Evolutionary conservation across 345 rosid genomes (phyloP).

Genomic region (Laguncularia racemosa): DNA sequence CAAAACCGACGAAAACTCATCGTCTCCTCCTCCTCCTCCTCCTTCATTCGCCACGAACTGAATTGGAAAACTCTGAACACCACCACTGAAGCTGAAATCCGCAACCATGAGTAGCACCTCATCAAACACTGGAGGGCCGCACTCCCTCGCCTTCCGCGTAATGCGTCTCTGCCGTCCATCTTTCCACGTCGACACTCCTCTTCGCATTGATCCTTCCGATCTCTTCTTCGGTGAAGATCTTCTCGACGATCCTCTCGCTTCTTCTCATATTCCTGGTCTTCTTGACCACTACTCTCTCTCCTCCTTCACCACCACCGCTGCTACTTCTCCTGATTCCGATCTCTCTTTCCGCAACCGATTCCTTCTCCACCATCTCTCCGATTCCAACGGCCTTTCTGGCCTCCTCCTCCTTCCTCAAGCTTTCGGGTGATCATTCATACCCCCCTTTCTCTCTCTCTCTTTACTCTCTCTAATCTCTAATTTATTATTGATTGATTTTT

Average conservation of each 20-base stretch:
- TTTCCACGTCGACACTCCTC: conserved; percentile 75
- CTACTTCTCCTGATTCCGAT: conserved; percentile 25
- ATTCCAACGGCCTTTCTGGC: conserved; percentile 85
- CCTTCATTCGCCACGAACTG: no score
- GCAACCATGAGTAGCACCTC: no score
- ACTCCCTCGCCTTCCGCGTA: conserved; percentile 93
- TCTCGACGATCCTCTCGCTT: conserved; percentile 74
- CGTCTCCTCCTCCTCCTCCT: no score
- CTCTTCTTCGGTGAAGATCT: conserved; percentile 89
- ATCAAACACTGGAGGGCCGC: conserved; percentile 42
- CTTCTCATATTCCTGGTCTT: conserved; percentile 49
- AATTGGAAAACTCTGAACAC: no score
- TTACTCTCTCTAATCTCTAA: neutral
- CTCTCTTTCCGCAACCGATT: conserved; percentile 62
- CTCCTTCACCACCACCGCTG: conserved; percentile 8
- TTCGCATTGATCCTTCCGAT: conserved; percentile 76
- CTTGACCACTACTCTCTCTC: conserved; percentile 23
- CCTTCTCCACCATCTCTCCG: conserved; percentile 59
- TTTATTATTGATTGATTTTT: no score
- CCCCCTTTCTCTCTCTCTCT: neutral
- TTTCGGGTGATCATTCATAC: conserved; percentile 48
- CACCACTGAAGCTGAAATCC: no score
- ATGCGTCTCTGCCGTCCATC: conserved; percentile 95
- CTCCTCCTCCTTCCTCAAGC: conserved; percentile 97
- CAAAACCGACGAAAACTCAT: no score